Base-by-base conservation (phyloP, 371 early-diverging fungal species). In the Mucor irregularis region DNA sequence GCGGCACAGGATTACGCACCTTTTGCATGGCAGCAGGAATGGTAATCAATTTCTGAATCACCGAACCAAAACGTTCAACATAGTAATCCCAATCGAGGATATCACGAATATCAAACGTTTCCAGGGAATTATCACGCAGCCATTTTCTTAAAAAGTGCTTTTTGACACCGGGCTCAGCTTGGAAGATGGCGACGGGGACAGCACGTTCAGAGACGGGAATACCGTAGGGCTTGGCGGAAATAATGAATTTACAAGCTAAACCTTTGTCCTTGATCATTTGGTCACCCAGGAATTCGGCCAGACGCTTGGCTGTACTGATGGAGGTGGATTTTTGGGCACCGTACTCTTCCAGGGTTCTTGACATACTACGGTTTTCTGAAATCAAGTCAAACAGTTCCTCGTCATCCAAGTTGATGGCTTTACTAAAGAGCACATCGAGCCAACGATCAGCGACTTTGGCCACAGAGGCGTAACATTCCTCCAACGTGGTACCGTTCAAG, bases 11-110 rank as follows among this genome's bases (percentile, higher is more conserved):
- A 69, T 99, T 99, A 5, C 78, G 29, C 4, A 99, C 88, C 22
- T 88, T 85, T 72, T 99, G 99, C 91, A 96, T 91, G 4, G 97
- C 95, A 3, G 99, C 99, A 4, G 99, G 99, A 62, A 99, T 97
- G 4, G 98, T 95, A 59, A 99, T 97, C 37, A 99, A 76, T 68
- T 99, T 98, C 66, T 95, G 96, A 61, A 99, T 91, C 1, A 96
- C 94, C 21, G 90, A 87, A 16, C 94, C 95, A 58, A 99, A 94
- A 31, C 99, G 90, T 60, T 98, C 98, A 51, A 93, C 60, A 68
- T 99, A 99, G 73, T 99, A 99, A 38, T 87, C 76, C 99, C 99
- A 99, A 75, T 99, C 99, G 16, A 99, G 63, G 28, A 99, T 90
- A 24, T 89, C 87, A 37, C 96, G 83, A 64, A 96, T 89, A 66